phyloP scores from a whole-genome alignment of 2,329 filamentous ascomycete genomes.

The Penicillium sp. region DNA sequence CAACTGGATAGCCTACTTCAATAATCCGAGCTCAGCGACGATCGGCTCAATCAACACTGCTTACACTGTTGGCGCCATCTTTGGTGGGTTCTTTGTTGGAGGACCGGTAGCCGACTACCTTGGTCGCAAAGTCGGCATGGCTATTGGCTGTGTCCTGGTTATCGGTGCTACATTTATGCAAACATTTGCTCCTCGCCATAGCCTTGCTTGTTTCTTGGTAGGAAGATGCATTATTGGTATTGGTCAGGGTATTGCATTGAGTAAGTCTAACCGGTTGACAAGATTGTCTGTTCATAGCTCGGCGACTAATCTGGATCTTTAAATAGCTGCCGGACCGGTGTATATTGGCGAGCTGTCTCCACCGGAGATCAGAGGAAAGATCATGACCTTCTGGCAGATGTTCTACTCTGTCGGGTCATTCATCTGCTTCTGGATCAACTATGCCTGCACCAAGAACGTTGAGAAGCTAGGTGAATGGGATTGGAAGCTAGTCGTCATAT shows the following conservation, averaged over 20 bases:
- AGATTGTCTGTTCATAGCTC: background rate
- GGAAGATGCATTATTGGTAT: slow-evolving; percentile 68
- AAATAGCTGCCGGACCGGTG: slow-evolving; percentile 61
- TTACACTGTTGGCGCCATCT: slow-evolving; percentile 68
- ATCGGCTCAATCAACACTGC: slow-evolving; percentile 64
- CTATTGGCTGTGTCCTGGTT: slow-evolving; percentile 60
- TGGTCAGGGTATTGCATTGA: slow-evolving; percentile 67
- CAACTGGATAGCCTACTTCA: slow-evolving; percentile 65
- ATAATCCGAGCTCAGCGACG: slow-evolving; percentile 43
- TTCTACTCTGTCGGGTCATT: slow-evolving; percentile 66
- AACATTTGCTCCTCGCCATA: slow-evolving; percentile 59
- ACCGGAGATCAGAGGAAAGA: slow-evolving; percentile 61
- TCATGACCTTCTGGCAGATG: slow-evolving; percentile 70
- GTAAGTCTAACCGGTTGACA: slow-evolving; percentile 31
- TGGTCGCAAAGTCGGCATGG: slow-evolving; percentile 66
- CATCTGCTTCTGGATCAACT: slow-evolving; percentile 67
- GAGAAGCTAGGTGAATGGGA: slow-evolving; percentile 65
- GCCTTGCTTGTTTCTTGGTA: slow-evolving; percentile 65
- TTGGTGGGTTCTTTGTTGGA: slow-evolving; percentile 67
- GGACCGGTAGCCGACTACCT: slow-evolving; percentile 62
- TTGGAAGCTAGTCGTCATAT: slow-evolving; percentile 70
- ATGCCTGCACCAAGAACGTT: slow-evolving; percentile 57
- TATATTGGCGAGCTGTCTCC: slow-evolving; percentile 70
- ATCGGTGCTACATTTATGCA: slow-evolving; percentile 69
- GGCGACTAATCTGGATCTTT: slow-evolving; percentile 3